A percentile compares a stretch with the other conserved stretches of the same genome.
phyloP scores from a whole-genome alignment of 2,329 filamentous ascomycete genomes.

The Ophiostoma piceae region DNA sequence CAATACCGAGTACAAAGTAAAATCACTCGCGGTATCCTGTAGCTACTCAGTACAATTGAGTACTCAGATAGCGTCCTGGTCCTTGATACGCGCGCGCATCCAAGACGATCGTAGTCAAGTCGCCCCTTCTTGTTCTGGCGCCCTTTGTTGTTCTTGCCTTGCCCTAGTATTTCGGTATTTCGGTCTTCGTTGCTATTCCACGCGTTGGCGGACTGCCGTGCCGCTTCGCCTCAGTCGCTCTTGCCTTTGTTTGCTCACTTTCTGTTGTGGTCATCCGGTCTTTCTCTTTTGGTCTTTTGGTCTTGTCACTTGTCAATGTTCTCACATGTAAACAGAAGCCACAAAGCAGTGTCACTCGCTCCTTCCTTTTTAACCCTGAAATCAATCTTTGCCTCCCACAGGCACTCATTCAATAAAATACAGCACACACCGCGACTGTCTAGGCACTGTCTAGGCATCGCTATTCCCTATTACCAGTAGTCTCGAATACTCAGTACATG shows the following conservation, averaged over 20 bases:
- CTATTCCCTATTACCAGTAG: background rate
- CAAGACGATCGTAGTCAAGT: background rate
- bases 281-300: background rate
- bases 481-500: background rate
- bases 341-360: background rate
- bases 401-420: background rate
- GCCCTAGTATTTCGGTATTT: background rate
- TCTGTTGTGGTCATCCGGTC: background rate
- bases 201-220: background rate
- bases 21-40: background rate
- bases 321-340: background rate
- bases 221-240: background rate
- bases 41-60: background rate
- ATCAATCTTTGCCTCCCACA: background rate
- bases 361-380: background rate
- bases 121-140: background rate
- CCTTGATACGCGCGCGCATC: constrained; percentile 8
- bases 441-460: background rate
- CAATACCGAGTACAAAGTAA: background rate
- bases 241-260: constrained; percentile 4
- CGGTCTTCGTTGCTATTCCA: background rate
- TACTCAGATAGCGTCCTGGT: background rate
- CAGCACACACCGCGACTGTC: background rate
- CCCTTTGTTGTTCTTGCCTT: constrained; percentile 14
- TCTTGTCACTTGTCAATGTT: background rate